Evolutionary conservation across 768 basidiomycete genomes (phyloP).

Genomic region (Fistulinella prunicolor): DNA sequence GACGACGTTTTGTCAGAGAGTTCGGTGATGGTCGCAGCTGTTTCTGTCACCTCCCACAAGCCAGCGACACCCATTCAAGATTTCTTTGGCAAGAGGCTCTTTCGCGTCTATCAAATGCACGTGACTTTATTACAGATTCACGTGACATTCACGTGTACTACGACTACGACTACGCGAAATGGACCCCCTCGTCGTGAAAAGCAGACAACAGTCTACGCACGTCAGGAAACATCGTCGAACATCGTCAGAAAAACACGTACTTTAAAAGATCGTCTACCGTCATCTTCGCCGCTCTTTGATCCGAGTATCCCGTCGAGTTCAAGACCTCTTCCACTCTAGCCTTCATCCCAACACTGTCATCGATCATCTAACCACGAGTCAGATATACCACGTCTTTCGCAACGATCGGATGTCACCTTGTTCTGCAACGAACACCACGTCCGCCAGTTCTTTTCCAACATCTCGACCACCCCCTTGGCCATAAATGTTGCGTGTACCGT

Average conservation of each 20-base stretch:
- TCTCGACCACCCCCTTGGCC: constrained; percentile 92
- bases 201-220: constrained; percentile 57
- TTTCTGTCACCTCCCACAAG: constrained; percentile 44
- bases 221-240: constrained; percentile 3
- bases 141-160: no score
- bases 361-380: constrained; percentile 49
- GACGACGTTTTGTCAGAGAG: constrained; percentile 5
- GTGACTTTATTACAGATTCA: constrained; percentile 4
- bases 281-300: constrained; percentile 90
- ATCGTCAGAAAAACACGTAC: constrained; percentile 42
- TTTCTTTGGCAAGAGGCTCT: no score
- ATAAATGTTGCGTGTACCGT: constrained; percentile 85
- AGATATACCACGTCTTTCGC: not conserved
- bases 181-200: constrained; percentile 72
- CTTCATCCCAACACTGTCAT: constrained; percentile 69
- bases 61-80: constrained; percentile 46
- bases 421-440: constrained; percentile 87
- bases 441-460: constrained; percentile 90
- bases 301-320: constrained; percentile 64
- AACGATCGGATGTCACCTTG: constrained; percentile 38
- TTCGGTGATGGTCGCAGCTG: constrained; percentile 2
- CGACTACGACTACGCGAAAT: constrained; percentile 72
- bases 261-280: constrained; percentile 87
- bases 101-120: not conserved
- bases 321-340: constrained; percentile 71